Conservation (phyloP, 345 rosid genomes). For the Kernera saxatilis region DNA sequence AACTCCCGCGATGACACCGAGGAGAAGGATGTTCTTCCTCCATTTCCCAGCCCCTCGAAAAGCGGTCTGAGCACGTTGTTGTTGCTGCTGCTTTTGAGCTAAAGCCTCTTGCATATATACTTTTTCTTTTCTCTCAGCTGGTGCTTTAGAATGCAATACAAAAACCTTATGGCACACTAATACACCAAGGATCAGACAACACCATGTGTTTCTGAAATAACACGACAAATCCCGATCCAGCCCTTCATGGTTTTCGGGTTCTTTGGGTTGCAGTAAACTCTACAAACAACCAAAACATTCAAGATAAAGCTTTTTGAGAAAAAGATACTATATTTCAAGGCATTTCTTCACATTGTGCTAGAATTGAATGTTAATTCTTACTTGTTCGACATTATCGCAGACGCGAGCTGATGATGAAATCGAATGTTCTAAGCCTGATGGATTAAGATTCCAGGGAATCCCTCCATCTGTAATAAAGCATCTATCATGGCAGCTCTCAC, state of each 20-base stretch:
- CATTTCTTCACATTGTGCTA: neutral
- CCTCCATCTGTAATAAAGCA: neutral
- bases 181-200: neutral
- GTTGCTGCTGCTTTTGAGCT: conserved; percentile 45
- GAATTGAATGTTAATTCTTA: neutral
- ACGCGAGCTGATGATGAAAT: neutral
- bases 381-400: neutral
- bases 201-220: neutral
- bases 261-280: conserved; percentile 18
- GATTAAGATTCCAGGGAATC: conserved; percentile 1
- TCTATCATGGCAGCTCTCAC: neutral
- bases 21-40: conserved; percentile 57
- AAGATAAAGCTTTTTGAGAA: neutral
- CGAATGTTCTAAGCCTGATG: neutral
- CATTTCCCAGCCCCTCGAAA: conserved; percentile 59
- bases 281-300: neutral
- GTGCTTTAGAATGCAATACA: neutral
- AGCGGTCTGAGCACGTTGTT: conserved; percentile 40
- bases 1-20: conserved; percentile 49
- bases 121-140: conserved; percentile 2
- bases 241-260: neutral
- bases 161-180: neutral
- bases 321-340: neutral
- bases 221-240: neutral
- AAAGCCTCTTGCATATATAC: conserved; percentile 31